These are phyloP conservation scores for Xylaria cubensis DNA, from an alignment of 495 filamentous ascomycete species.

Conservation along the genomic window DNA sequence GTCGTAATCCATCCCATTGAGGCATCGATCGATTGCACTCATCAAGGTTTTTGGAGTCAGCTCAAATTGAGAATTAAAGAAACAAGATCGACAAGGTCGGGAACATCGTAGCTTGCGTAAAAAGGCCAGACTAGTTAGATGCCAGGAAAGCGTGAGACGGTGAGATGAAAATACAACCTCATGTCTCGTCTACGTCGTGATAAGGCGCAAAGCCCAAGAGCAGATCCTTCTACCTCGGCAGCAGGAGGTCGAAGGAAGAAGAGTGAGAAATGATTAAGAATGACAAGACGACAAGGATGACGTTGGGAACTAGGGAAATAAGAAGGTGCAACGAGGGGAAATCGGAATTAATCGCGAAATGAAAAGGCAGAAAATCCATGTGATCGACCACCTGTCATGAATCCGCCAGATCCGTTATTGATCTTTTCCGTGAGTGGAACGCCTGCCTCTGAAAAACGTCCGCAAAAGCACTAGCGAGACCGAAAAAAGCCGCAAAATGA, in stretches of 20 bases:
- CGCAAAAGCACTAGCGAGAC: background rate
- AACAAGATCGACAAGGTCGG: background rate
- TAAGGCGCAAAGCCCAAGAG: background rate
- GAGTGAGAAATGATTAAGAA: background rate
- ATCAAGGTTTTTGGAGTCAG: background rate
- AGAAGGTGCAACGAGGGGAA: background rate
- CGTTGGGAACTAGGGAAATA: background rate
- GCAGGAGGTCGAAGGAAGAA: no score
- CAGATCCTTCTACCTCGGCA: background rate
- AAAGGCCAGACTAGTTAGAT: background rate
- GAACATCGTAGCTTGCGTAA: background rate
- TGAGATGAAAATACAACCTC: background rate
- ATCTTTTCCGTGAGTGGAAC: background rate
- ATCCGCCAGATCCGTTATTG: background rate
- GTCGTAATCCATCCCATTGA: background rate
- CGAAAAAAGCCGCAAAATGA: background rate
- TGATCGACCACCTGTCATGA: background rate
- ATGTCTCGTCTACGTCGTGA: background rate
- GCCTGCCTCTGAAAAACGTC: background rate
- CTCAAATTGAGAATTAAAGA: background rate
- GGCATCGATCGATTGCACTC: background rate
- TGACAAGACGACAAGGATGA: background rate
- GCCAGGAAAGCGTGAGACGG: background rate
- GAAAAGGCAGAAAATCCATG: background rate
- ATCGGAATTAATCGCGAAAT: background rate